Conservation (phyloP, 1,284 basidiomycete species). For the Pseudozyma thailandica region DNA sequence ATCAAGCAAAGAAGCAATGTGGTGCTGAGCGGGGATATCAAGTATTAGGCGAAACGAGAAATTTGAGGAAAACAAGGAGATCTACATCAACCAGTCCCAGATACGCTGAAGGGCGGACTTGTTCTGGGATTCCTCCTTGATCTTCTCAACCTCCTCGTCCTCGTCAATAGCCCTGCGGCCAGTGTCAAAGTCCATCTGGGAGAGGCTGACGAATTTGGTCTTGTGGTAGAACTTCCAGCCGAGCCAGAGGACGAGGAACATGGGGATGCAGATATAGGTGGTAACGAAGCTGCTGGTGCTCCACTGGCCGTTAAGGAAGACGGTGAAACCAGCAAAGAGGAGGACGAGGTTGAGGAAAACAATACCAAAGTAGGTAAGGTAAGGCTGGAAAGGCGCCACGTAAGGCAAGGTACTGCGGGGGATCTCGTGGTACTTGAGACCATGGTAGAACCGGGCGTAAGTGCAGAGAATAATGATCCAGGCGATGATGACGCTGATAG, state of each 20-base stretch:
- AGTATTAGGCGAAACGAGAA: neutral
- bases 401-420: slow-evolving; percentile 72
- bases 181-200: slow-evolving; percentile 72
- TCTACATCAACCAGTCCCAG: slow-evolving; percentile 47
- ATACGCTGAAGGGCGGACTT: slow-evolving; percentile 21
- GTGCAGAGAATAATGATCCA: slow-evolving; percentile 85
- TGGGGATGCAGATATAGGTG: slow-evolving; percentile 78
- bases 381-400: slow-evolving; percentile 70
- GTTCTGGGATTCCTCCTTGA: slow-evolving; percentile 25
- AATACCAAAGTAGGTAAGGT: slow-evolving; percentile 53
- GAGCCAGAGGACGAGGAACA: slow-evolving; percentile 82
- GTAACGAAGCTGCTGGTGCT: slow-evolving; percentile 78
- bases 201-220: slow-evolving; percentile 65
- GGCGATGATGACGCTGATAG: slow-evolving; percentile 77
- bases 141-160: slow-evolving; percentile 31
- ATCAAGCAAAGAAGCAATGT: neutral
- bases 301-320: slow-evolving; percentile 61
- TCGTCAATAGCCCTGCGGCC: slow-evolving; percentile 67
- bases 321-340: slow-evolving; percentile 69
- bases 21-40: neutral
- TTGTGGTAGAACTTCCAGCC: slow-evolving; percentile 73
- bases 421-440: slow-evolving; percentile 74
- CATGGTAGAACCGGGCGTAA: slow-evolving; percentile 79
- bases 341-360: slow-evolving; percentile 49
- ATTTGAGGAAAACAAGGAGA: too few species aligned